Evolutionary conservation across 495 filamentous ascomycete genomes (phyloP), one percentile per base, ranked within the genome.

Genomic region (Mycothermus thermophilus): DNA sequence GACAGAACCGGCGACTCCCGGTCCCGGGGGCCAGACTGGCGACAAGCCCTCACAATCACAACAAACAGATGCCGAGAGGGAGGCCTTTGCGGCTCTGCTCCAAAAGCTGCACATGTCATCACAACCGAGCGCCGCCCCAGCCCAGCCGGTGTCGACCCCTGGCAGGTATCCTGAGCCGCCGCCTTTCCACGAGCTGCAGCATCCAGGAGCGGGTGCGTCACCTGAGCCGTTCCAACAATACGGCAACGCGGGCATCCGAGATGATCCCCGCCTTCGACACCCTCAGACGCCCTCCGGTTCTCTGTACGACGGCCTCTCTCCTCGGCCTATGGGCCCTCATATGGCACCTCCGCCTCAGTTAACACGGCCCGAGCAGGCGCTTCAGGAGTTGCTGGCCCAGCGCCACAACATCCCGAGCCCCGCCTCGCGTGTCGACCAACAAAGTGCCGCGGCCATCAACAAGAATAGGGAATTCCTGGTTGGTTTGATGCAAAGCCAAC

Each of bases 61-160:
- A 22, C 63, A 69, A n/a, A 67, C 67, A 22, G 67, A 67, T 38
- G 77, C 80, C 15, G 88, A 97, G 41, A 87, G 83, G 55, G 77
- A 83, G 60, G 90, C 83, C 1, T 97, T 97, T 52, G 79, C 88
- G 40, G 74, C 77, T 29, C 79, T 97, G 26, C 59, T 97, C 21
- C 72, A 81, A 40, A 92, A 95, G 69, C 72, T 97, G 24, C 62
- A 72, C 32, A 32, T 50, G 51, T 43, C 59, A 48, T 41, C 44
- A 39, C 29, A 50, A 44, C 9, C 48, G 35, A 19, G 47, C 43
- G 33, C 18, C 41, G 2, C 41, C 46, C 24, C 22, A 25, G 22
- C 21, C 46, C 22, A 43, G 41, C n/a, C n/a, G n/a, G n/a, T n/a
- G 34, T 17, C 27, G 8, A 27, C 19, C n/a, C 28, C 46, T 19